Evolutionary conservation across 306 rosid species (phyloP).

Genomic region (Lathyrus sativus): DNA sequence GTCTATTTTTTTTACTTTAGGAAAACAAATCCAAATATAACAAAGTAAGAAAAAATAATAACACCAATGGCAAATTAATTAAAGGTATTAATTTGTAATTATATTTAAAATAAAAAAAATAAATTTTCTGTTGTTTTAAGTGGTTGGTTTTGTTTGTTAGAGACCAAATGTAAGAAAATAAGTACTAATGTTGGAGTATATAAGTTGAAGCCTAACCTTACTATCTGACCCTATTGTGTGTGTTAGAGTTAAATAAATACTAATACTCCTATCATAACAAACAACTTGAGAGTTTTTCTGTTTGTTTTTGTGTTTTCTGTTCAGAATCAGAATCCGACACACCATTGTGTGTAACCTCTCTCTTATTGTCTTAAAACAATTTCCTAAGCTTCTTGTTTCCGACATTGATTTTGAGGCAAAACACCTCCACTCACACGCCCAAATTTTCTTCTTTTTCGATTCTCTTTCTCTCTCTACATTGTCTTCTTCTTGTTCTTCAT

Average conservation of each 20-base stretch:
- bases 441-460: neutral
- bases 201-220: slow-evolving; percentile 46
- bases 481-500: slow-evolving; percentile 38
- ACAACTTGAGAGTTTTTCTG: neutral
- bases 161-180: slow-evolving; percentile 40
- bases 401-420: slow-evolving; percentile 77
- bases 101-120: neutral
- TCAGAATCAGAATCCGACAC: neutral
- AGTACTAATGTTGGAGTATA: slow-evolving; percentile 14
- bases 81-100: too few species aligned
- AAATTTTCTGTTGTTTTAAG: neutral
- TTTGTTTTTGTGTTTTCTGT: neutral
- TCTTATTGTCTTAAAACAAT: slow-evolving; percentile 32
- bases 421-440: slow-evolving; percentile 39
- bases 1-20: too few species aligned
- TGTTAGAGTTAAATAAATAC: neutral
- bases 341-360: neutral
- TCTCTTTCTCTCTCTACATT: slow-evolving; percentile 45
- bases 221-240: slow-evolving; percentile 38
- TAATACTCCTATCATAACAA: neutral
- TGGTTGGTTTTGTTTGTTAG: slow-evolving; percentile 28
- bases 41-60: too few species aligned
- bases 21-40: too few species aligned
- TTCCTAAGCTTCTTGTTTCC: slow-evolving; percentile 56
- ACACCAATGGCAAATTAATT: too few species aligned